phyloP scores from a whole-genome alignment of 495 filamentous ascomycete species.

The Aspergillus affinis region DNA sequence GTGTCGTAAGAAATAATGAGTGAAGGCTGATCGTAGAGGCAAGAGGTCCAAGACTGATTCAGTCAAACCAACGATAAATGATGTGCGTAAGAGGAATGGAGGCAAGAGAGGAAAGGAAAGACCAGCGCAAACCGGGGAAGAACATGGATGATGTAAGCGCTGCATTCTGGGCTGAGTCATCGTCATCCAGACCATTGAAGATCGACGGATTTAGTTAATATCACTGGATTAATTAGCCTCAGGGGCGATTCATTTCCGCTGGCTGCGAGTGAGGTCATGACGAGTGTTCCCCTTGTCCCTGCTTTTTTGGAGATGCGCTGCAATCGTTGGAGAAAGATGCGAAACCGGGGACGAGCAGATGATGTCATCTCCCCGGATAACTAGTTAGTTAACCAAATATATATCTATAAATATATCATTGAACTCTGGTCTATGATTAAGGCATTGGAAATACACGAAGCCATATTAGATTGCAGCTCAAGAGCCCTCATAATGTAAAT shows the following conservation, averaged over 20 bases:
- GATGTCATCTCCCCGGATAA: background rate
- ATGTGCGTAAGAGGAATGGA: background rate
- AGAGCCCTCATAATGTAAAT: too few species aligned
- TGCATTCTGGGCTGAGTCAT: background rate
- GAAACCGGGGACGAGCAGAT: background rate
- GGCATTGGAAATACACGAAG: too few species aligned
- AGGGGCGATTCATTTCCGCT: background rate
- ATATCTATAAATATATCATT: too few species aligned
- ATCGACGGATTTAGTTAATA: background rate
- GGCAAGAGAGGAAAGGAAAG: background rate
- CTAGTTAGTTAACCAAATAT: too few species aligned
- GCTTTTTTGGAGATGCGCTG: too few species aligned
- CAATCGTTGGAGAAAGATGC: background rate
- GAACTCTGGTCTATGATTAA: too few species aligned
- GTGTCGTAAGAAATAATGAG: background rate
- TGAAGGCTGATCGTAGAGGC: background rate
- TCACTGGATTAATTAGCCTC: too few species aligned
- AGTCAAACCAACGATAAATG: background rate
- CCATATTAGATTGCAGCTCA: too few species aligned
- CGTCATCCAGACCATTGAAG: background rate
- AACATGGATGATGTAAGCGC: background rate
- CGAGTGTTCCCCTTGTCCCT: background rate
- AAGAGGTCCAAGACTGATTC: background rate
- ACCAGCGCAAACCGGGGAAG: background rate
- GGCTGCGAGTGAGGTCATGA: background rate